Base-by-base conservation (phyloP, 768 basidiomycete species). In the Pleurotus ostreatus region DNA sequence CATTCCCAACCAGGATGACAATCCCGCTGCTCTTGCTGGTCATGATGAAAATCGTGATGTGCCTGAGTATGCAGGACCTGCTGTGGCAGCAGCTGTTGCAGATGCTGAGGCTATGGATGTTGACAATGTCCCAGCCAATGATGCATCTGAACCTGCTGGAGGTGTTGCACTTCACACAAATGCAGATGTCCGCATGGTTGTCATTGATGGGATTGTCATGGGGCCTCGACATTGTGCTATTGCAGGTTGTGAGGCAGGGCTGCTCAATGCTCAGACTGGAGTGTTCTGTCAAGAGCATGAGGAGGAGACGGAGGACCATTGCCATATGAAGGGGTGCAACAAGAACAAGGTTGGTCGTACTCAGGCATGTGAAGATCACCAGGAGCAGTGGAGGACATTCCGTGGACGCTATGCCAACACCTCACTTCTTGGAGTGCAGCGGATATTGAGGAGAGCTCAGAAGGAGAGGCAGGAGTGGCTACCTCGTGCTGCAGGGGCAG, bases 161-260 rank as follows among this genome's bases (percentile, higher is more conserved):
- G 23, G 23, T 23, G 23, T 23, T 41, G 13, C 40, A 13, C 40
- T 41, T 41, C 13, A 41, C 16, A 41, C 13, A 13, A 13, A 13
- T 13, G 54, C 45, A 22, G n/a, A 16, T 37, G 57, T 58, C 18
- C 30, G 23, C 23, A 23, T 23, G 23, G 5, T 23, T 23, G 23
- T 23, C 23, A 23, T 23, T 23, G 23, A 23, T 23, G 23, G 23
- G 23, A 23, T 23, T 23, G 23, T 23, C 23, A 23, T 23, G 23
- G 23, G 23, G 23, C 58, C 47, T 15, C 20, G 41, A 39, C 58
- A 59, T 30, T 59, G 58, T 59, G 58, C 57, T n/a, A 34, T 49
- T 40, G 55, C 48, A 12, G 48, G 44, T 7, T 57, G 58, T 48
- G 41, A 44, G 15, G 7, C n/a, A 16, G 47, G 40, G 16, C 46